A percentile compares a stretch with the other conserved stretches of the same genome.
Evolutionary conservation across 345 rosid species (phyloP).

Genomic region (Eucalyptus grandis): DNA sequence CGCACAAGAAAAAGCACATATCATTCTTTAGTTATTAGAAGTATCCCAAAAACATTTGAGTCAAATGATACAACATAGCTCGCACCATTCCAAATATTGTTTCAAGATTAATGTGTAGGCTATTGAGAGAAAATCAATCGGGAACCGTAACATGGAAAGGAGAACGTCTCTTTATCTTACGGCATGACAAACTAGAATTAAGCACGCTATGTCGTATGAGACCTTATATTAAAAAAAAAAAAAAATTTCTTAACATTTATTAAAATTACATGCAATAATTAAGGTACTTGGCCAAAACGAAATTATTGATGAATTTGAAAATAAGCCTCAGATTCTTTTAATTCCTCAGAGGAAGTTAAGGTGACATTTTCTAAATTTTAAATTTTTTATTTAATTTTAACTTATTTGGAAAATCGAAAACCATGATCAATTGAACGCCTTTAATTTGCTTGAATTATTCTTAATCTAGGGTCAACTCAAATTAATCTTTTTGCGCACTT

Average conservation of each 20-base stretch:
- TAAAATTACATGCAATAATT: background rate
- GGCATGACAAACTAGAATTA: background rate
- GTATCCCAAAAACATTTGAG: background rate
- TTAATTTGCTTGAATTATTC: no score
- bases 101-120: background rate
- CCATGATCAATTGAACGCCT: no score
- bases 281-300: background rate
- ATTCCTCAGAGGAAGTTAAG: background rate
- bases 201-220: accelerated
- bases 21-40: no score
- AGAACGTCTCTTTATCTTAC: background rate
- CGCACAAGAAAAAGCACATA: accelerated
- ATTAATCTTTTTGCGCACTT: no score
- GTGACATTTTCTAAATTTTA: background rate
- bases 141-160: background rate
- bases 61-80: background rate
- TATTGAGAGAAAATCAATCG: no score
- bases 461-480: no score
- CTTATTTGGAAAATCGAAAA: no score
- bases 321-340: background rate
- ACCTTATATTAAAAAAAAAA: no score
- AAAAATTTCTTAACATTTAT: no score
- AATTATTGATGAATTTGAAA: background rate
- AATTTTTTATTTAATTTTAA: no score
- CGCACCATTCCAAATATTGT: background rate